A percentile compares a stretch with the other conserved stretches of the same genome.
phyloP scores from a whole-genome alignment of 345 rosid genomes.

The Boechera divaricarpa region DNA sequence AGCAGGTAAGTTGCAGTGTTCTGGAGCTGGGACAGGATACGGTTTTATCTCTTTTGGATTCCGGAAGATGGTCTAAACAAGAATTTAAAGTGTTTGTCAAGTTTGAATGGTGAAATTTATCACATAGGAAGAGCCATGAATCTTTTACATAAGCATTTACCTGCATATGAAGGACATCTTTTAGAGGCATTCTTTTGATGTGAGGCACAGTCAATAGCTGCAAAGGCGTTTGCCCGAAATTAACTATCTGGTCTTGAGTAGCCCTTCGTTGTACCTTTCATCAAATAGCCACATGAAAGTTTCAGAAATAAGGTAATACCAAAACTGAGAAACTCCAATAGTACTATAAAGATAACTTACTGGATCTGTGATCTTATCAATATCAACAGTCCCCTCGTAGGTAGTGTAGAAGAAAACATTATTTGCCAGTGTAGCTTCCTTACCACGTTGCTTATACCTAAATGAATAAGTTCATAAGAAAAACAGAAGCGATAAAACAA shows the following conservation, averaged over 20 bases:
- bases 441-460: constrained; percentile 96
- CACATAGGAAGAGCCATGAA: constrained; percentile 16
- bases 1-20: constrained; percentile 95
- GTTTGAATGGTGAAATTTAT: constrained; percentile 1
- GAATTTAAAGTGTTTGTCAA: constrained; percentile 17
- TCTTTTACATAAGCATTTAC: constrained; percentile 52
- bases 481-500: neutral
- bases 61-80: constrained; percentile 82
- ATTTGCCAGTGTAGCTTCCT: constrained; percentile 85
- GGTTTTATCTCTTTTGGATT: constrained; percentile 87
- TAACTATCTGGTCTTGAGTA: constrained; percentile 82
- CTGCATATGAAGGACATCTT: constrained; percentile 86
- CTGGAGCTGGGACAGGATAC: constrained; percentile 72
- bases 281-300: constrained; percentile 20
- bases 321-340: constrained; percentile 31
- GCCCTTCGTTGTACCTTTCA: constrained; percentile 75
- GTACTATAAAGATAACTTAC: constrained; percentile 53
- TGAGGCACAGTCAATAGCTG: constrained; percentile 88
- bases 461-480: constrained; percentile 29
- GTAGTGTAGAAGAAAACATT: constrained; percentile 94
- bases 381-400: constrained; percentile 84
- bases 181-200: constrained; percentile 69
- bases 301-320: constrained; percentile 21
- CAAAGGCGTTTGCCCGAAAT: constrained; percentile 95
- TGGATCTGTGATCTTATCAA: constrained; percentile 84